A percentile compares a stretch with the other conserved stretches of the same genome.
These are phyloP conservation scores for Periconia macrospinosa DNA, from an alignment of 2,329 filamentous ascomycete species.

Conservation along the genomic window DNA sequence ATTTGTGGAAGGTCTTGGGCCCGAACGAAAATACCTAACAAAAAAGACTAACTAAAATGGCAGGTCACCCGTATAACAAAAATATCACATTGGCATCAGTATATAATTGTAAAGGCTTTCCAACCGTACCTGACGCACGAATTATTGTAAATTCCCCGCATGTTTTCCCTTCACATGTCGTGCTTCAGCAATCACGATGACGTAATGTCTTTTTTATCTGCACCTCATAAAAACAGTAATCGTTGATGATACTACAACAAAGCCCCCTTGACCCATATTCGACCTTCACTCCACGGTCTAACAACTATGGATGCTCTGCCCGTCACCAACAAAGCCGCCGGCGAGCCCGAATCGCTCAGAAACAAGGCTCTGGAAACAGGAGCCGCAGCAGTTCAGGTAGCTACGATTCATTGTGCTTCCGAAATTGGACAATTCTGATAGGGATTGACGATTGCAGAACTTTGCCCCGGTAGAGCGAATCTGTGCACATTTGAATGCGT, in stretches of 20 bases:
- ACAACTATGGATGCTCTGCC: slow-evolving; percentile 39
- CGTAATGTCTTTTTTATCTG: not conserved
- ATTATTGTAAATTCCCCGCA: not conserved
- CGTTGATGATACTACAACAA: not conserved
- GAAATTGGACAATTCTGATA: not conserved
- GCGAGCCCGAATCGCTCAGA: slow-evolving; percentile 55
- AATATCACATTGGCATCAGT: no score
- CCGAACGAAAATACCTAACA: no score
- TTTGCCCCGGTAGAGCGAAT: slow-evolving; percentile 74
- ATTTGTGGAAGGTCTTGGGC: no score
- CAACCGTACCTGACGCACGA: no score
- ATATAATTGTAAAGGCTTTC: not conserved
- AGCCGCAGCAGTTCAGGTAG: slow-evolving; percentile 60
- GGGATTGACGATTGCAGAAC: slow-evolving; percentile 46
- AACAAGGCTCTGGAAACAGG: slow-evolving; percentile 65
- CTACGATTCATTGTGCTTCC: not conserved
- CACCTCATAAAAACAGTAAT: not conserved
- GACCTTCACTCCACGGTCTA: not conserved
- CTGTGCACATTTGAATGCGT: slow-evolving; percentile 85
- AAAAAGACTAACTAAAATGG: no score
- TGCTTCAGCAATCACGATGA: not conserved
- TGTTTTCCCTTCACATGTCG: not conserved
- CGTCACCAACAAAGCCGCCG: slow-evolving; percentile 48
- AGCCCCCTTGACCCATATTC: no score
- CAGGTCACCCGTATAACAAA: no score